These are phyloP conservation scores for Phytophthora multivora DNA, from an alignment of 352 stramenopile species.

Conservation along the genomic window DNA sequence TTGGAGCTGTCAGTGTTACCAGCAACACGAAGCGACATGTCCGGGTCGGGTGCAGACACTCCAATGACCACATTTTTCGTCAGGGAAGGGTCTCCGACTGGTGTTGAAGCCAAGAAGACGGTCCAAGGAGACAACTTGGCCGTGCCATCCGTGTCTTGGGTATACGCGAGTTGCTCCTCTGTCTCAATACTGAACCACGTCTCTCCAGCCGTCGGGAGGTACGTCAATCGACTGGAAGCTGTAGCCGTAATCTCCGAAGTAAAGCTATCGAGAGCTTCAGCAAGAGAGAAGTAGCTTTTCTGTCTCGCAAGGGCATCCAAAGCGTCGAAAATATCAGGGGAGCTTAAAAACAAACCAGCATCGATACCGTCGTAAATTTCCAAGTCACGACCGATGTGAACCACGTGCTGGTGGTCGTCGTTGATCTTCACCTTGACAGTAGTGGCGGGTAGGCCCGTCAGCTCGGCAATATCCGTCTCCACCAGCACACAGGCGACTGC, in stretches of 20 bases:
- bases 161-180: constrained; percentile 79
- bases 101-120: constrained; percentile 74
- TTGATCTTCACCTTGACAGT: constrained; percentile 69
- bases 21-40: constrained; percentile 69
- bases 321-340: constrained; percentile 67
- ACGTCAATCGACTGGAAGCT: constrained; percentile 64
- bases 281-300: constrained; percentile 77
- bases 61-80: constrained; percentile 83
- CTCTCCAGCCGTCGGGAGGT: constrained; percentile 65
- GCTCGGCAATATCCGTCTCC: constrained; percentile 66
- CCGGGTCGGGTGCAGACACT: constrained; percentile 60
- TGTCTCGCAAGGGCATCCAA: constrained; percentile 62
- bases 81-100: constrained; percentile 44
- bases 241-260: constrained; percentile 25
- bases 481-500: constrained; percentile 74
- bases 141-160: constrained; percentile 71
- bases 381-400: constrained; percentile 62
- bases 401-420: constrained; percentile 56
- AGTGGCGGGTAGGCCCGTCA: constrained; percentile 63
- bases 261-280: constrained; percentile 75
- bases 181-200: constrained; percentile 88
- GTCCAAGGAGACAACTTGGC: constrained; percentile 76
- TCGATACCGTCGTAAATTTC: constrained; percentile 68
- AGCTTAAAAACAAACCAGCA: constrained; percentile 75
- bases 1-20: constrained; percentile 55